These are phyloP conservation scores for Fusarium austroafricanum DNA, from an alignment of 2,329 filamentous ascomycete species.

Conservation along the genomic window DNA sequence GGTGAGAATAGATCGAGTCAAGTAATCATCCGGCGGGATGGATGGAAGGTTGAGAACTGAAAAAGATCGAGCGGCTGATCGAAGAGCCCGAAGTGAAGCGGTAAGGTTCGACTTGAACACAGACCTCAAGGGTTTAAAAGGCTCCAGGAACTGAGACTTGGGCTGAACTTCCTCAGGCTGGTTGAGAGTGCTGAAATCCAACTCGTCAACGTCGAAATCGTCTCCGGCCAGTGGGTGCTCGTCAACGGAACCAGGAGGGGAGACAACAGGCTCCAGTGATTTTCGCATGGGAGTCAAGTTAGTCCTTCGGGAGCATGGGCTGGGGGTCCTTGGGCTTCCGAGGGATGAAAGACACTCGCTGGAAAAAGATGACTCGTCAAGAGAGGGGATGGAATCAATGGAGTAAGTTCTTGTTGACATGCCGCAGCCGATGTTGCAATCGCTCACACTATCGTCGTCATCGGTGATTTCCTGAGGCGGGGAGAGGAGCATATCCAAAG, in stretches of 20 bases:
- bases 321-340: slow-evolving; percentile 60
- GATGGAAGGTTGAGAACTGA: slow-evolving; percentile 72
- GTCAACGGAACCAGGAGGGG: slow-evolving; percentile 63
- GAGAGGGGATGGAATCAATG: slow-evolving; percentile 70
- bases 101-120: slow-evolving; percentile 78
- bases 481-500: slow-evolving; percentile 69
- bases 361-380: slow-evolving; percentile 67
- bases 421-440: slow-evolving; percentile 64
- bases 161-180: slow-evolving; percentile 50
- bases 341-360: slow-evolving; percentile 63
- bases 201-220: slow-evolving; percentile 50
- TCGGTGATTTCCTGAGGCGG: slow-evolving; percentile 69
- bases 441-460: slow-evolving; percentile 61
- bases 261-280: slow-evolving; percentile 66
- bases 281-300: slow-evolving; percentile 57
- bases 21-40: slow-evolving; percentile 73
- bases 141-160: slow-evolving; percentile 51
- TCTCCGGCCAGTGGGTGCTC: slow-evolving; percentile 62
- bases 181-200: slow-evolving; percentile 63
- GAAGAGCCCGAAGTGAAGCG: slow-evolving; percentile 72
- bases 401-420: slow-evolving; percentile 68
- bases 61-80: slow-evolving; percentile 72
- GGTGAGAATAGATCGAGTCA: slow-evolving; percentile 74
- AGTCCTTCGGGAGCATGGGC: slow-evolving; percentile 47
- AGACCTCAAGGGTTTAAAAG: slow-evolving; percentile 63